These are phyloP conservation scores for Mycothermus thermophilus DNA, from an alignment of 495 filamentous ascomycete genomes.

Conservation along the genomic window DNA sequence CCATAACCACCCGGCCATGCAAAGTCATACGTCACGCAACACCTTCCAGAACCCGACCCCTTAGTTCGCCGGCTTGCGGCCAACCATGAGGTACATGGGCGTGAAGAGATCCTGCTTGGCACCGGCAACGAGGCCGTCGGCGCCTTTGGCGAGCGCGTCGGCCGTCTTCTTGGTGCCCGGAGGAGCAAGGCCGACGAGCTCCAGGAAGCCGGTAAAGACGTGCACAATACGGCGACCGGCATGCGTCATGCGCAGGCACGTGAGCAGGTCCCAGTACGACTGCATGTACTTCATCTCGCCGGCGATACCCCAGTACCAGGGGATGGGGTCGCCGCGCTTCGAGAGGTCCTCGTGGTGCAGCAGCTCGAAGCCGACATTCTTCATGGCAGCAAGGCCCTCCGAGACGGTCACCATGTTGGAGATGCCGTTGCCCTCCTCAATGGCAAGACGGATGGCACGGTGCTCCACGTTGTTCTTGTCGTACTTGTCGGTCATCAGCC, in stretches of 20 bases:
- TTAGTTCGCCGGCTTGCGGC: slow-evolving; percentile 61
- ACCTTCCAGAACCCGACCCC: too few species aligned
- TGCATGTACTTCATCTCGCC: slow-evolving; percentile 69
- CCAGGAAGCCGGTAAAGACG: slow-evolving; percentile 64
- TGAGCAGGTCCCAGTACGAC: slow-evolving; percentile 65
- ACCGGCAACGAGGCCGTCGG: slow-evolving; percentile 79
- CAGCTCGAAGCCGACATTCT: slow-evolving; percentile 77
- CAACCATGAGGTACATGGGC: slow-evolving; percentile 98
- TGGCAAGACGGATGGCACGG: slow-evolving; percentile 81
- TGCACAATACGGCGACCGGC: slow-evolving; percentile 63
- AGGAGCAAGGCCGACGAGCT: slow-evolving; percentile 63
- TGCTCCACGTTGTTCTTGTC: slow-evolving; percentile 80
- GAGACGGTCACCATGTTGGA: slow-evolving; percentile 92
- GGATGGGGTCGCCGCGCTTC: slow-evolving; percentile 57
- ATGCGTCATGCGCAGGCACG: slow-evolving; percentile 83
- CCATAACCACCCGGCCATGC: too few species aligned
- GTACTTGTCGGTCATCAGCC: slow-evolving; percentile 96
- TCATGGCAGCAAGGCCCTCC: slow-evolving; percentile 73
- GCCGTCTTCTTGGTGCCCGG: slow-evolving; percentile 89
- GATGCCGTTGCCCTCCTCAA: slow-evolving; percentile 94
- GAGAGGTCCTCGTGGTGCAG: slow-evolving; percentile 84
- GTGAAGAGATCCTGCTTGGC: slow-evolving; percentile 90
- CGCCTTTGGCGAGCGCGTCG: slow-evolving; percentile 69
- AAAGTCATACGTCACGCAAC: too few species aligned
- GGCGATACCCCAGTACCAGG: slow-evolving; percentile 93